Conservation (phyloP, 2,329 filamentous ascomycete genomes). For the Colletotrichum echinochloae region DNA sequence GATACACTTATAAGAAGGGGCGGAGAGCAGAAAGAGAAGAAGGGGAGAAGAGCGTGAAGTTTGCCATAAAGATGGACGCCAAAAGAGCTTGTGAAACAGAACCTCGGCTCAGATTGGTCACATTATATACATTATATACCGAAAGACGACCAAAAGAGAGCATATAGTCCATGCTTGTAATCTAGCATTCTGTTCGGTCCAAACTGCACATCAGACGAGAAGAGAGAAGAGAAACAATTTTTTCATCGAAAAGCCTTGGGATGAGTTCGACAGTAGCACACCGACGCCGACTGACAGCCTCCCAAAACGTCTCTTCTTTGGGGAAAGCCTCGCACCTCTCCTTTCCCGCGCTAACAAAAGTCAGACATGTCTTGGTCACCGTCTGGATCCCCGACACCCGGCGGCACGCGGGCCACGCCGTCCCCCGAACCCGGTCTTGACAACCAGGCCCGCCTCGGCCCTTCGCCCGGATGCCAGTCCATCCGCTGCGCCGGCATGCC, state of each 20-base stretch:
- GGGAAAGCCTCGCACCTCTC: not conserved
- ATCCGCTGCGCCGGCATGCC: no score
- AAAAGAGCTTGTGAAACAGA: not conserved
- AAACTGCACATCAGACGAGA: not conserved
- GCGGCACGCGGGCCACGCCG: no score
- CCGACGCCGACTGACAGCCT: accelerated
- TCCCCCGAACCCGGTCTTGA: not conserved
- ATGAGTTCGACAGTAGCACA: not conserved
- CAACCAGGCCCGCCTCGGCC: not conserved
- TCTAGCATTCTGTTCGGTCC: not conserved
- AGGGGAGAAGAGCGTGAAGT: no score
- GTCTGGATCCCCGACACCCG: not conserved
- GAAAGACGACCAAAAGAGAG: not conserved
- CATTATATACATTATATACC: not conserved
- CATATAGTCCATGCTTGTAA: no score
- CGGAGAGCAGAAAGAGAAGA: no score
- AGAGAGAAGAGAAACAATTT: not conserved
- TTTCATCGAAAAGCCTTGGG: not conserved
- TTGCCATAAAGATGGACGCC: not conserved
- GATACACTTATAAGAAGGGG: no score
- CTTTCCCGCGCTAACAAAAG: no score
- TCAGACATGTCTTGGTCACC: not conserved
- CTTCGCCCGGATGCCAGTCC: not conserved
- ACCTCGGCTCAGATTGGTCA: not conserved
- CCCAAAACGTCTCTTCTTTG: no score